Evolutionary conservation across 2,329 filamentous ascomycete species (phyloP).

Genomic region (Capronia coronata): DNA sequence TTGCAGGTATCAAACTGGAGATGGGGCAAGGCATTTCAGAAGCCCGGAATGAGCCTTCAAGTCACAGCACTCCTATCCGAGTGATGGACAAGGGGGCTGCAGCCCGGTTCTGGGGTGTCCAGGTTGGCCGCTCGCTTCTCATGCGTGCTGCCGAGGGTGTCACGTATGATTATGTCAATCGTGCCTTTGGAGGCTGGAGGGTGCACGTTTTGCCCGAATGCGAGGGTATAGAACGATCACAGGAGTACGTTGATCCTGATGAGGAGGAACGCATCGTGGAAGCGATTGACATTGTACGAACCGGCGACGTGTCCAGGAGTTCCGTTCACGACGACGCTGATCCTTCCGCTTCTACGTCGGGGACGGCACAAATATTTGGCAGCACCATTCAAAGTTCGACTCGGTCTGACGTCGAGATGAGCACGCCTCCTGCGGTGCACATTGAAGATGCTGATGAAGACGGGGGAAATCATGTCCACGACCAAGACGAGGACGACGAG

Average conservation of each 20-base stretch:
- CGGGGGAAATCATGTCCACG: conserved; percentile 25
- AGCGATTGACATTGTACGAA: conserved; percentile 31
- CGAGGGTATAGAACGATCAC: conserved; percentile 40
- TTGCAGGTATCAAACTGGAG: conserved; percentile 46
- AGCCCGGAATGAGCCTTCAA: conserved; percentile 30
- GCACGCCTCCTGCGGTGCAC: conserved; percentile 11
- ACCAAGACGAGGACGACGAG: conserved; percentile 15
- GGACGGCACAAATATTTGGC: conserved; percentile 2
- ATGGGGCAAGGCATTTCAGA: conserved; percentile 37
- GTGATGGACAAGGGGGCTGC: conserved; percentile 42
- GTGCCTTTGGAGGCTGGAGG: conserved; percentile 56
- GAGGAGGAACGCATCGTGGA: conserved; percentile 42
- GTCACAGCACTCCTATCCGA: conserved; percentile 10
- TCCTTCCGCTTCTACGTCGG: conserved; percentile 2
- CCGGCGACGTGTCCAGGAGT: not conserved
- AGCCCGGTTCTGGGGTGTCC: conserved; percentile 52
- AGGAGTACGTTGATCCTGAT: conserved; percentile 45
- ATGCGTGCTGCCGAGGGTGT: conserved; percentile 52
- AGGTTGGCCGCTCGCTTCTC: conserved; percentile 54
- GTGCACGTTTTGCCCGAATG: conserved; percentile 32
- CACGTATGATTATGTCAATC: conserved; percentile 52
- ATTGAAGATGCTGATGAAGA: conserved; percentile 28
- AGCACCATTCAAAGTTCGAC: conserved; percentile 5
- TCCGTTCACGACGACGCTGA: not conserved
- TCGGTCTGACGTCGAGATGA: conserved; percentile 12